These are phyloP conservation scores for Teunomyces atbi DNA, from an alignment of 805 yeast species.

Conservation along the genomic window DNA sequence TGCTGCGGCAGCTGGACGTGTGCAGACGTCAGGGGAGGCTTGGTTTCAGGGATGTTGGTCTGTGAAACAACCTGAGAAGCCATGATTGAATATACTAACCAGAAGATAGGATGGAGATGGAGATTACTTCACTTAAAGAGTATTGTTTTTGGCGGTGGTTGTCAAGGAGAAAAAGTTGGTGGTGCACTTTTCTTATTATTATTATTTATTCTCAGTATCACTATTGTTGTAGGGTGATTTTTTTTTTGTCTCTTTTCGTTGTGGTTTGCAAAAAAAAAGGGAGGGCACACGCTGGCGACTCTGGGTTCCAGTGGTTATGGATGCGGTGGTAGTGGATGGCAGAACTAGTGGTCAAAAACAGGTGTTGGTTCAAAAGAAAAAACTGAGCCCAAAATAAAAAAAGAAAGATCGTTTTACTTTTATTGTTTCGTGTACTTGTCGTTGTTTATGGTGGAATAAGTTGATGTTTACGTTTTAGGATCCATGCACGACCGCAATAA, in stretches of 20 bases:
- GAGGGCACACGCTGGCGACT: too few relatives aligned
- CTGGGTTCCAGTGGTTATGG: too few relatives aligned
- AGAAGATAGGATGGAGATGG: too few relatives aligned
- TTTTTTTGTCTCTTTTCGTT: too few relatives aligned
- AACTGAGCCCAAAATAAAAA: neutral
- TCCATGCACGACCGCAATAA: conserved; percentile 1
- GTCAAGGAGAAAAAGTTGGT: neutral
- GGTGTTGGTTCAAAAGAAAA: neutral
- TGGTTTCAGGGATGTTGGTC: neutral
- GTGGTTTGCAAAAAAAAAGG: too few relatives aligned
- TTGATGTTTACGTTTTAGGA: conserved; percentile 9
- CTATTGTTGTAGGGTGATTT: too few relatives aligned
- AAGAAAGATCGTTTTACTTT: neutral
- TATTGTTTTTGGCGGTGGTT: neutral
- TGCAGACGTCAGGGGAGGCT: neutral
- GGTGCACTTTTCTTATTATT: too few relatives aligned
- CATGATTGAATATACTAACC: neutral
- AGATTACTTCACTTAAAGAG: too few relatives aligned
- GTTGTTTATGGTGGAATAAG: conserved; percentile 7
- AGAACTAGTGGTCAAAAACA: too few relatives aligned
- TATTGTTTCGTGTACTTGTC: conserved; percentile 2
- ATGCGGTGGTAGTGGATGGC: too few relatives aligned
- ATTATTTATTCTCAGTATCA: too few relatives aligned
- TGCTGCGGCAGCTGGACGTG: neutral
- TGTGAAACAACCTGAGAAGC: conserved; percentile 6